Percentiles rank a stretch among this genome's conserved stretches.
Evolutionary conservation across 495 filamentous ascomycete species (phyloP).

Genomic region (Penicillium ucsense): DNA sequence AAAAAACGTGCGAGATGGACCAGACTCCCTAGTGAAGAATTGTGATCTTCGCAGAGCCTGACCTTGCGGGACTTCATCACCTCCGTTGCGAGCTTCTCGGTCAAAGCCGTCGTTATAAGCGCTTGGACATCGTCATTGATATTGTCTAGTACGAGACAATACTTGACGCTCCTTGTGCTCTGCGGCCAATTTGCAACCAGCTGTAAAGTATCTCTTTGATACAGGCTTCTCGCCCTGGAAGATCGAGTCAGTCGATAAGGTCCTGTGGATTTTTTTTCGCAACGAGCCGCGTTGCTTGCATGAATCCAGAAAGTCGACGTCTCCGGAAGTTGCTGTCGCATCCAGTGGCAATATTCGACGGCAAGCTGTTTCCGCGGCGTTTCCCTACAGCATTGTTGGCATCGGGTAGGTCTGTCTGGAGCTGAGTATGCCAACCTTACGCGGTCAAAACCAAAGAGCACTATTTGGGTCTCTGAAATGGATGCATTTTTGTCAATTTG

Average conservation of each 20-base stretch:
- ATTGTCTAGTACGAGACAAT: constrained; percentile 8
- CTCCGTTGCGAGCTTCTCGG: too few relatives aligned
- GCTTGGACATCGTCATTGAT: constrained; percentile 4
- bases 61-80: too few relatives aligned
- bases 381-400: constrained; percentile 16
- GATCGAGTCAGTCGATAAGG: constrained; percentile 27
- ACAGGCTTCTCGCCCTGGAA: constrained; percentile 26
- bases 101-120: too few relatives aligned
- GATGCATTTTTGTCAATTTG: constrained; percentile 16
- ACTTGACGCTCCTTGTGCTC: constrained; percentile 15
- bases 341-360: constrained; percentile 28
- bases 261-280: constrained; percentile 28
- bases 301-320: constrained; percentile 45
- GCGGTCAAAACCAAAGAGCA: constrained; percentile 23
- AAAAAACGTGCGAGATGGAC: too few relatives aligned
- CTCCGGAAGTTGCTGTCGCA: constrained; percentile 20
- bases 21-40: too few relatives aligned
- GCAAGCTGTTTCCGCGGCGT: constrained; percentile 30
- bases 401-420: neutral
- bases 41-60: too few relatives aligned
- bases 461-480: constrained; percentile 12
- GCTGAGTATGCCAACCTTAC: constrained; percentile 16
- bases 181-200: constrained; percentile 32
- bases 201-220: constrained; percentile 27
- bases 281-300: constrained; percentile 25